phyloP scores from a whole-genome alignment of 371 early-diverging fungal species.

The Mucor saturninus region DNA sequence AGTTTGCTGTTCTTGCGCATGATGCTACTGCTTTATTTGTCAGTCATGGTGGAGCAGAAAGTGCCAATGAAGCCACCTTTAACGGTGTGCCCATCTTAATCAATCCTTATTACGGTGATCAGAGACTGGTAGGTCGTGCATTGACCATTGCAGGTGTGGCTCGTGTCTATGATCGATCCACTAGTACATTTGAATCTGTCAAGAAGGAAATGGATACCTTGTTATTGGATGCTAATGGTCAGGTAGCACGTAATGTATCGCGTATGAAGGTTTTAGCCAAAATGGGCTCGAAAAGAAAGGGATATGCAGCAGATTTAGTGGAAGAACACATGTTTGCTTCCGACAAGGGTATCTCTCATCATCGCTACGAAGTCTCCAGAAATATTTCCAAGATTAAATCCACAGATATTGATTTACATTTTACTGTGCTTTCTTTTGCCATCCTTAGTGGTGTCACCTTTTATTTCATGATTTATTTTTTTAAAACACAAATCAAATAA shows the following conservation, averaged over 20 bases:
- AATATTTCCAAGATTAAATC: constrained; percentile 9
- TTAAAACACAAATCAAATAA: no score
- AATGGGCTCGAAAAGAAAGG: constrained; percentile 15
- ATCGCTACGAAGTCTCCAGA: constrained; percentile 10
- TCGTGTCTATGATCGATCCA: not conserved
- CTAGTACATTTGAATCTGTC: not conserved
- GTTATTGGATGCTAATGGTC: constrained; percentile 6
- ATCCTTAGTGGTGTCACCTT: not conserved
- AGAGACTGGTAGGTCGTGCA: constrained; percentile 13
- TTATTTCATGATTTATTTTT: not conserved
- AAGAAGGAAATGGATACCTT: constrained; percentile 6
- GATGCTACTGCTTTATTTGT: constrained; percentile 38
- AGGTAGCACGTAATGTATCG: constrained; percentile 9
- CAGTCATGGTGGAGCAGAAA: constrained; percentile 46
- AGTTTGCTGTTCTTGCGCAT: constrained; percentile 40
- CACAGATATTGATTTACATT: constrained; percentile 14
- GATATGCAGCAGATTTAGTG: constrained; percentile 17
- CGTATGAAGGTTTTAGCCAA: constrained; percentile 21
- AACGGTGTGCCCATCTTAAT: constrained; percentile 32
- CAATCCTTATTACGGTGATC: constrained; percentile 43
- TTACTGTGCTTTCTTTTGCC: not conserved
- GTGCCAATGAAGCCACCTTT: constrained; percentile 35
- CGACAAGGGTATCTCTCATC: constrained; percentile 4
- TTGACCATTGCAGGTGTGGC: constrained; percentile 18
- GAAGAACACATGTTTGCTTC: constrained; percentile 22